phyloP scores from a whole-genome alignment of 768 basidiomycete species.

The Leccinum boreale region DNA sequence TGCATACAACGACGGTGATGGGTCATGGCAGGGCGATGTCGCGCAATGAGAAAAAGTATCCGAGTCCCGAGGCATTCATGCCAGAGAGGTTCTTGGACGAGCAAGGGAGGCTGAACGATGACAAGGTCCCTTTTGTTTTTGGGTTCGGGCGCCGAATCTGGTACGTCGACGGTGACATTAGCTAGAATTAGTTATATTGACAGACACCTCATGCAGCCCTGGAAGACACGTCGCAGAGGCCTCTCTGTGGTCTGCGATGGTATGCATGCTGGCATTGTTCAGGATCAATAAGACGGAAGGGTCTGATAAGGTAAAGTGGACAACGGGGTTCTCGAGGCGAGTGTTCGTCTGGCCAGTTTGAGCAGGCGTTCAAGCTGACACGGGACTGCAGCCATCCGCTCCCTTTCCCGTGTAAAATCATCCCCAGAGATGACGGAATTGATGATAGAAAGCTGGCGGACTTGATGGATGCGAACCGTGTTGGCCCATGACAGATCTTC shows the following conservation, averaged over 20 bases:
- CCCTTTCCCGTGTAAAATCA: slow-evolving; percentile 1
- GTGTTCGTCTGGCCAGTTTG: background rate
- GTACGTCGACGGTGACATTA: background rate
- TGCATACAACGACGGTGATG: background rate
- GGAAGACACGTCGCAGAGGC: slow-evolving; percentile 22
- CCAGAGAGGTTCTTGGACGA: background rate
- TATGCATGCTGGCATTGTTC: slow-evolving; percentile 15
- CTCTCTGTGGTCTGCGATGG: slow-evolving; percentile 22
- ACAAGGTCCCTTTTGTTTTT: background rate
- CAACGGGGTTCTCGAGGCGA: slow-evolving; percentile 10
- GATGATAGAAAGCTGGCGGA: background rate
- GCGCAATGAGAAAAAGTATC: background rate
- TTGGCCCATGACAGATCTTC: background rate
- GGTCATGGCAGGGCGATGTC: background rate
- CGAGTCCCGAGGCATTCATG: background rate
- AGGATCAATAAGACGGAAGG: slow-evolving; percentile 16
- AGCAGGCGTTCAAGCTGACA: background rate
- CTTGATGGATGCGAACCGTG: background rate
- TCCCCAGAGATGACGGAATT: background rate
- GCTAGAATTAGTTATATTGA: background rate
- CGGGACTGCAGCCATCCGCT: slow-evolving; percentile 8
- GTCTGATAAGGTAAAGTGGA: slow-evolving; percentile 17
- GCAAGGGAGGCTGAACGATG: background rate
- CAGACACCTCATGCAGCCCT: slow-evolving; percentile 1
- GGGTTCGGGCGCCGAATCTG: slow-evolving; percentile 24